Evolutionary conservation across 805 yeast genomes (phyloP).

Genomic region (Yamadazyma tumulicola): DNA sequence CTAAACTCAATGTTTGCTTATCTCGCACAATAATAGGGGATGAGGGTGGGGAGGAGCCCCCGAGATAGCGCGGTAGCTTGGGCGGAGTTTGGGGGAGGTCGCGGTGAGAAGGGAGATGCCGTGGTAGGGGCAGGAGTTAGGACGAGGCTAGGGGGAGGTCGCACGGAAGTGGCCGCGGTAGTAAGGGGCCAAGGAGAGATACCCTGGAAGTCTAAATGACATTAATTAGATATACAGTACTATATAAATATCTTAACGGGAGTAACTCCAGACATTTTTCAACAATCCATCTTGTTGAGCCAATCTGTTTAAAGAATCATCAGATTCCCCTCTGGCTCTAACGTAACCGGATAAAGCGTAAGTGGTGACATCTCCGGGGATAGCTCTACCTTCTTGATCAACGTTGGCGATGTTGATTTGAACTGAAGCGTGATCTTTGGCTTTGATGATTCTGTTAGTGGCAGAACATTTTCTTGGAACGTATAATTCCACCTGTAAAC

Average conservation of each 20-base stretch:
- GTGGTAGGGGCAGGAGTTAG: too few relatives aligned
- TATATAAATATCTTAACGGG: constrained; percentile 58
- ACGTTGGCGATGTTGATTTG: constrained; percentile 99
- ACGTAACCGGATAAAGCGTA: constrained; percentile 97
- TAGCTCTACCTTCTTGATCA: constrained; percentile 93
- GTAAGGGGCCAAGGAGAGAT: too few relatives aligned
- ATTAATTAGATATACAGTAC: constrained; percentile 23
- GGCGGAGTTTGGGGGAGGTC: too few relatives aligned
- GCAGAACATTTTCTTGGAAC: constrained; percentile 99
- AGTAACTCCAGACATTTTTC: constrained; percentile 93
- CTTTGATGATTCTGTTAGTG: constrained; percentile 99
- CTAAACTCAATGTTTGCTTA: too few relatives aligned
- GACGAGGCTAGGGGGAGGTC: too few relatives aligned
- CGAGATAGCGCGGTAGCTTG: too few relatives aligned
- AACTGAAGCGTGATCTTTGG: constrained; percentile 99
- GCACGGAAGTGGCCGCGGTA: too few relatives aligned
- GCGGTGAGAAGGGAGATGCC: too few relatives aligned
- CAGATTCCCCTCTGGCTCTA: constrained; percentile 99
- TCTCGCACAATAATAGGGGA: too few relatives aligned
- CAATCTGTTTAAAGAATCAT: constrained; percentile 98
- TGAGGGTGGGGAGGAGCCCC: too few relatives aligned
- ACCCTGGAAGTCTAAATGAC: constrained; percentile 14
- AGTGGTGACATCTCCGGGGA: constrained; percentile 86
- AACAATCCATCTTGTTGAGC: constrained; percentile 98
- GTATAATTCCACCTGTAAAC: constrained; percentile 92